These are phyloP conservation scores for Claviceps maximensis DNA, from an alignment of 2,329 filamentous ascomycete species.

Conservation along the genomic window DNA sequence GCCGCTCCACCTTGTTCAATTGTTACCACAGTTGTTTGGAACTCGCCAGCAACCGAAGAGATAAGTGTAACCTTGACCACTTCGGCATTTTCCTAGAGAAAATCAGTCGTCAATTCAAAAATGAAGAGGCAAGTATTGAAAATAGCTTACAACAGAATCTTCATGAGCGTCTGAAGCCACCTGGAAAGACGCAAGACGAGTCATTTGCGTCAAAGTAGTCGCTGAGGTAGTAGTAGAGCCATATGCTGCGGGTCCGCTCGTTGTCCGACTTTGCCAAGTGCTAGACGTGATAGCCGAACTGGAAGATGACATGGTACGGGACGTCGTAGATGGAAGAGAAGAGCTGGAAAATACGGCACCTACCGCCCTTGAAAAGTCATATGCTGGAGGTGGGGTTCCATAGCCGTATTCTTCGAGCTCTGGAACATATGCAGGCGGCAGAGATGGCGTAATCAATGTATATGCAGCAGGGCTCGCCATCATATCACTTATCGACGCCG, in stretches of 20 bases:
- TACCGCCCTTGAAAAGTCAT: not conserved
- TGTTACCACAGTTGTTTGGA: constrained; percentile 10
- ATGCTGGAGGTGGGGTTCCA: constrained; percentile 1
- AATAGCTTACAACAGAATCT: not conserved
- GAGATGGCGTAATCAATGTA: constrained; percentile 1
- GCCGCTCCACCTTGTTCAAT: constrained; percentile 1
- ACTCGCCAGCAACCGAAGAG: constrained; percentile 10
- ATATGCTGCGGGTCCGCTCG: not conserved
- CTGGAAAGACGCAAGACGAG: not conserved
- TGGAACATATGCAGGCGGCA: constrained; percentile 5
- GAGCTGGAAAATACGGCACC: not conserved
- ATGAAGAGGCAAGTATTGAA: not conserved
- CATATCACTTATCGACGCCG: not conserved
- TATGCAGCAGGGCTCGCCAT: constrained; percentile 3
- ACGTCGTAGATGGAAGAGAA: not conserved
- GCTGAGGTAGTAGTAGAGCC: not conserved
- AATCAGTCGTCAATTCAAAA: not conserved
- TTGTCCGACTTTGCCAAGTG: not conserved
- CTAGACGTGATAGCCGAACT: not conserved
- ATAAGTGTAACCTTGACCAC: constrained; percentile 13
- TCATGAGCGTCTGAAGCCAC: not conserved
- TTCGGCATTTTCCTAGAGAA: not conserved
- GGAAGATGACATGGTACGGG: not conserved
- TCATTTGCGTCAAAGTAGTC: not conserved
- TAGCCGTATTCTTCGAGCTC: constrained; percentile 8